Evolutionary conservation across 1,284 basidiomycete species (phyloP).

Genomic region (Boletus hoseneyae): DNA sequence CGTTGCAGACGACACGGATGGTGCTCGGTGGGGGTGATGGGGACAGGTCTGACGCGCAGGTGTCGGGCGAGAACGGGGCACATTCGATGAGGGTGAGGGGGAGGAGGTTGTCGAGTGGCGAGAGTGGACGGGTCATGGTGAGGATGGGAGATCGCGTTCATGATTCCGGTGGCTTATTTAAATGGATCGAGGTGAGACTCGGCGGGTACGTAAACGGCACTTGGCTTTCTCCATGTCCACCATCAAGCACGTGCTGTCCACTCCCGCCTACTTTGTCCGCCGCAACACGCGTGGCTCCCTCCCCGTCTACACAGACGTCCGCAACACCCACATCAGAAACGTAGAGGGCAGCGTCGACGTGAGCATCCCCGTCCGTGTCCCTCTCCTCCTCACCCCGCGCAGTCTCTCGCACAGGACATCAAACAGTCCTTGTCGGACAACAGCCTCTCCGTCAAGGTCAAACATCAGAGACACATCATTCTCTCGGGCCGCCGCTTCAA

Average conservation of each 20-base stretch:
- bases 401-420: conserved; percentile 56
- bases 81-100: neutral
- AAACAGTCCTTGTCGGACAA: conserved; percentile 44
- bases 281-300: conserved; percentile 63
- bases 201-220: conserved; percentile 20
- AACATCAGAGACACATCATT: conserved; percentile 47
- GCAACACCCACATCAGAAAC: conserved; percentile 53
- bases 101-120: conserved; percentile 26
- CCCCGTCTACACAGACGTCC: conserved; percentile 70
- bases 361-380: conserved; percentile 10
- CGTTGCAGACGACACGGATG: conserved; percentile 54
- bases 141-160: neutral
- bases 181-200: neutral
- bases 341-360: conserved; percentile 45
- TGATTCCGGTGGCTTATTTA: no score
- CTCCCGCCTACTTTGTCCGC: conserved; percentile 48
- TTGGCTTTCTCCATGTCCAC: conserved; percentile 14
- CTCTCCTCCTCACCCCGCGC: neutral
- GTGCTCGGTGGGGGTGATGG: conserved; percentile 27
- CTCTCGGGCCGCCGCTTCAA: conserved; percentile 61
- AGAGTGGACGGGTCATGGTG: conserved; percentile 10
- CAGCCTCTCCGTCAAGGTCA: conserved; percentile 43
- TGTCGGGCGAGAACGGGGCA: conserved; percentile 43
- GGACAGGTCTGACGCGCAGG: conserved; percentile 27
- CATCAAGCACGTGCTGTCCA: conserved; percentile 16